Evolutionary conservation across 2,329 filamentous ascomycete species (phyloP).

Genomic region (Arthrocladium fulminans): DNA sequence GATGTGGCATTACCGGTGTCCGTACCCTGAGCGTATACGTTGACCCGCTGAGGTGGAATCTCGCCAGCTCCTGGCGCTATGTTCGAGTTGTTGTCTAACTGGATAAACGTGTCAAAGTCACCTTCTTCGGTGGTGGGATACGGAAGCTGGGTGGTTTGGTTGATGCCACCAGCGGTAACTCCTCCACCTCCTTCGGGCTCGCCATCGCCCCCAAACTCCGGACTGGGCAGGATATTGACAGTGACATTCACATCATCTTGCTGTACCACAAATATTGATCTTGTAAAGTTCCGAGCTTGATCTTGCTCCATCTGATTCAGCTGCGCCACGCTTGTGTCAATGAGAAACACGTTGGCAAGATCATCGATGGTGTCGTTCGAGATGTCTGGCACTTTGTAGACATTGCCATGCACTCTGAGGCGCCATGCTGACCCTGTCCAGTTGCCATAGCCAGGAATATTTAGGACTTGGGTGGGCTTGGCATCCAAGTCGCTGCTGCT

Average conservation of each 20-base stretch:
- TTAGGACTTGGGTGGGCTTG: slow-evolving; percentile 60
- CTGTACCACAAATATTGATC: slow-evolving; percentile 66
- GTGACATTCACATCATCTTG: slow-evolving; percentile 56
- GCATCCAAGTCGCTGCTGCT: slow-evolving; percentile 51
- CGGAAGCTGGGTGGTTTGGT: slow-evolving; percentile 55
- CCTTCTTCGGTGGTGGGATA: slow-evolving; percentile 58
- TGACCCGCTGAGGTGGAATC: slow-evolving; percentile 55
- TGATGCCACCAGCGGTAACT: slow-evolving; percentile 48
- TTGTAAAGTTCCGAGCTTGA: slow-evolving; percentile 65
- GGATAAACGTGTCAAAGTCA: slow-evolving; percentile 65
- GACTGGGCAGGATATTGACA: slow-evolving; percentile 53
- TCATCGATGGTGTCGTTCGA: slow-evolving; percentile 56
- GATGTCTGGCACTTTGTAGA: slow-evolving; percentile 70
- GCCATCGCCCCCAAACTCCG: slow-evolving; percentile 46
- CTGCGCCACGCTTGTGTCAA: slow-evolving; percentile 53
- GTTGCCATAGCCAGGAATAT: slow-evolving; percentile 63
- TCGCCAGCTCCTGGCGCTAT: slow-evolving; percentile 58
- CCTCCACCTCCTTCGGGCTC: slow-evolving; percentile 42
- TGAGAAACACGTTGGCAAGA: slow-evolving; percentile 61
- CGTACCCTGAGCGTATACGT: slow-evolving; percentile 58
- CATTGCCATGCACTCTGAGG: slow-evolving; percentile 65
- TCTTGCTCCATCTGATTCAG: slow-evolving; percentile 52
- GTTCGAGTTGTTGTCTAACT: slow-evolving; percentile 51
- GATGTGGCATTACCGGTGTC: slow-evolving; percentile 63
- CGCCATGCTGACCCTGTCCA: slow-evolving; percentile 73